Evolutionary conservation across 176 grass and related monocot species (phyloP).

Genomic region (Phoenix dactylifera): DNA sequence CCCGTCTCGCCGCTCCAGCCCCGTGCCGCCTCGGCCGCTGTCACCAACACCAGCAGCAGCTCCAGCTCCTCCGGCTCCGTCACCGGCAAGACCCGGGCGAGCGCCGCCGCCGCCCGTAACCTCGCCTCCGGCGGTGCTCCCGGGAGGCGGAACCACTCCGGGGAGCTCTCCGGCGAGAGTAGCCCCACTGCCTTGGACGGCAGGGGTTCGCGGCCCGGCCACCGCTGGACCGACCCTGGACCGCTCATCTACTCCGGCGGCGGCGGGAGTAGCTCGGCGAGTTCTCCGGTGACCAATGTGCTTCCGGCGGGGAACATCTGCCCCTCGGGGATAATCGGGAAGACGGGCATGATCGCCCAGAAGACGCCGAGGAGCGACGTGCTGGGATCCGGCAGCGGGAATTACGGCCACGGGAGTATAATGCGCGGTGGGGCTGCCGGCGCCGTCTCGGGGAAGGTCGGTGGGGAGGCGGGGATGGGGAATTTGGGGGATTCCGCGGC

Average conservation of each 20-base stretch:
- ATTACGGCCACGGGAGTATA: conserved; percentile 76
- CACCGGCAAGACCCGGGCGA: not conserved
- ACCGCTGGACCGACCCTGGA: conserved; percentile 37
- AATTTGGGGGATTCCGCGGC: conserved; percentile 9
- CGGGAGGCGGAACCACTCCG: not conserved
- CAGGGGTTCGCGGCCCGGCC: conserved; percentile 4
- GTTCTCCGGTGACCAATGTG: conserved; percentile 47
- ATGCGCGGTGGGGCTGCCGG: conserved; percentile 26
- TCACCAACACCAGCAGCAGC: conserved; percentile 6
- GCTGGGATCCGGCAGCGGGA: conserved; percentile 41
- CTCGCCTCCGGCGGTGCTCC: not conserved
- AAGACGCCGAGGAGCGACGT: conserved; percentile 32
- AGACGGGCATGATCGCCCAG: conserved; percentile 13
- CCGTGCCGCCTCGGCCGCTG: not conserved
- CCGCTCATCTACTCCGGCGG: conserved; percentile 38
- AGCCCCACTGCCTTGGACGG: not conserved
- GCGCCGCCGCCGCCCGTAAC: not conserved
- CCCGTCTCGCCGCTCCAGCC: conserved; percentile 10
- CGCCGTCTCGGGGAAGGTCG: conserved; percentile 1
- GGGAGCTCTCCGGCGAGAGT: not conserved
- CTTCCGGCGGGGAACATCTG: conserved; percentile 61
- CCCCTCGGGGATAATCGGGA: conserved; percentile 26
- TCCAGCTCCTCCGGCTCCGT: conserved; percentile 17
- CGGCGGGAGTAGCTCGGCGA: conserved; percentile 39
- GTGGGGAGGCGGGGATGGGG: conserved; percentile 23